Evolutionary conservation across 345 rosid species (phyloP), one percentile per base, ranked within the genome.

Genomic region (Linum lewisii): DNA sequence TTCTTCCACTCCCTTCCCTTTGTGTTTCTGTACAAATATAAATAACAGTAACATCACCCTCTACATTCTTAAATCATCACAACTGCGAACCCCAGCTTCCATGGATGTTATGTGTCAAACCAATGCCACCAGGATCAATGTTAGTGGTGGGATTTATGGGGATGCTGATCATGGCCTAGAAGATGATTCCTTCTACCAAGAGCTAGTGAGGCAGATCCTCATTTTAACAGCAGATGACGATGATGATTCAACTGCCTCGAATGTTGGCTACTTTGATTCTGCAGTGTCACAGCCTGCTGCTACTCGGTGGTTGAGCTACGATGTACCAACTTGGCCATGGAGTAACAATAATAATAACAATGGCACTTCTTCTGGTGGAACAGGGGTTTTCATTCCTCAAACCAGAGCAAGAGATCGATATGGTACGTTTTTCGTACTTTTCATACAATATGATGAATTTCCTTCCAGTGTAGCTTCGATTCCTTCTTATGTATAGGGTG

Each of bases 151-250:
- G 47, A 42, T 42, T 42, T 42, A 42, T 42, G 47, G 47, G 16
- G 47, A 42, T 8, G 47, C 15, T 42, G 47, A 42, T 42, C 47
- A 42, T 42, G 16, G 18, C 15, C 18, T 42, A 1, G 69, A 74
- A 18, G 63, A 66, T 22, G 74, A 66, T 51, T 58, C 54, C 23
- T 55, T 54, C 38, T 74, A 66, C 15, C 57, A 66, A 0, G 78
- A 74, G 45, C 66, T 74, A 11, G 64, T 55, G 54, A 63, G 42
- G 65, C 78, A 74, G 66, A 45, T 74, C 22, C 58, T 74, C 54
- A 44, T 58, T 5, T n/a, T 74, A 60, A 74, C 63, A 6, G 72
- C 72, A 0, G 65, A 70, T 53, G 74, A 70, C 15, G 67, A 57
- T 1, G 60, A 64, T 0, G 68, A 60, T 20, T 4, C 50, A 26